Conservation (phyloP, 371 early-diverging fungal species). For the Mucor plumbeus region DNA sequence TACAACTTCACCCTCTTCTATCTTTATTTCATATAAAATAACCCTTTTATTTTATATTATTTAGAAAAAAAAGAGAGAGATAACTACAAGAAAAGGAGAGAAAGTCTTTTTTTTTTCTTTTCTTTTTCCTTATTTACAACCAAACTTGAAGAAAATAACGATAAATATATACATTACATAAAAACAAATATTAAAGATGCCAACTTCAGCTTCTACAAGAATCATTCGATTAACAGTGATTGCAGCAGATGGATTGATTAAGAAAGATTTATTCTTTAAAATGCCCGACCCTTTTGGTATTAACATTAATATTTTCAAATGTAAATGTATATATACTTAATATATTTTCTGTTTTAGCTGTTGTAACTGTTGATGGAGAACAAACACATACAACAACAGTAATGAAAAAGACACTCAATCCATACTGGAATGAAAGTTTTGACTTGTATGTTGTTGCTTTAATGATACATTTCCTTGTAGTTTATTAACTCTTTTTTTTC, state of each 20-base stretch:
- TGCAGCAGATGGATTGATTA: constrained; percentile 91
- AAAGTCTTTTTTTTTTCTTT: neutral
- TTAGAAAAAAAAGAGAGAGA: neutral
- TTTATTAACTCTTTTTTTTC: neutral
- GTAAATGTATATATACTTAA: neutral
- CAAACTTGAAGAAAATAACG: too few species aligned
- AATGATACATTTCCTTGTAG: neutral
- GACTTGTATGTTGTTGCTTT: constrained; percentile 54
- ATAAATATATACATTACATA: neutral
- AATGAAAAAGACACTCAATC: constrained; percentile 79
- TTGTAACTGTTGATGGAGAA: constrained; percentile 91
- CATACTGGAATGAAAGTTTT: constrained; percentile 85
- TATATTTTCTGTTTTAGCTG: constrained; percentile 51
- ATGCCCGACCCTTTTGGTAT: constrained; percentile 71
- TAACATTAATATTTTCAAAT: constrained; percentile 20
- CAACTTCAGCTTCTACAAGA: constrained; percentile 42
- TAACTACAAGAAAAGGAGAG: too few species aligned
- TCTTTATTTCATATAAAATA: neutral
- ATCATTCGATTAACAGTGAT: constrained; percentile 70
- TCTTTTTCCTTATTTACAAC: too few species aligned
- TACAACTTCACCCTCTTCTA: too few species aligned
- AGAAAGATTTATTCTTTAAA: constrained; percentile 85
- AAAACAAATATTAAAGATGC: constrained; percentile 20
- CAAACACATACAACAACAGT: constrained; percentile 87
- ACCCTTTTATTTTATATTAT: too few species aligned